Percentiles rank a stretch among this genome's conserved stretches.
Conservation (phyloP, 2,329 filamentous ascomycete species). For the Penicillium sp. region DNA sequence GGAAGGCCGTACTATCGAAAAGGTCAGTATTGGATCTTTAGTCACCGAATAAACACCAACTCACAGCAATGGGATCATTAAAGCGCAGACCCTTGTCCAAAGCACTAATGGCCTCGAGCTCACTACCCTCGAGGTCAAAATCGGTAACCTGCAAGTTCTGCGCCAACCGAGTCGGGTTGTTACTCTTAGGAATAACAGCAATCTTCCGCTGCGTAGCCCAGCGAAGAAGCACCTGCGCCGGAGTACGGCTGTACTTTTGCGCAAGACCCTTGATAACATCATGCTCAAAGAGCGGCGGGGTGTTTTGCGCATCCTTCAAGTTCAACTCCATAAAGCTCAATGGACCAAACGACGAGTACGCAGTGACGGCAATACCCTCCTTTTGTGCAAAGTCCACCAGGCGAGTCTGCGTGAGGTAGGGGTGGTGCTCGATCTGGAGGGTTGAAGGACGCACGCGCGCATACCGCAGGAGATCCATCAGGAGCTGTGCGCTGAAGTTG, state of each 20-base stretch:
- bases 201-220: constrained; percentile 82
- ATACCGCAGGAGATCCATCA: constrained; percentile 76
- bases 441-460: constrained; percentile 69
- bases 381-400: constrained; percentile 65
- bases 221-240: constrained; percentile 76
- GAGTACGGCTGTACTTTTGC: constrained; percentile 64
- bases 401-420: constrained; percentile 72
- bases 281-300: constrained; percentile 68
- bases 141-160: constrained; percentile 55
- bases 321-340: constrained; percentile 73
- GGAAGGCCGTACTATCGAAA: constrained; percentile 45
- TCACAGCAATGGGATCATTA: constrained; percentile 69
- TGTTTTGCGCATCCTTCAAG: constrained; percentile 62
- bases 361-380: constrained; percentile 70
- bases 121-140: constrained; percentile 62
- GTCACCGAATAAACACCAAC: constrained; percentile 28
- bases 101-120: constrained; percentile 62
- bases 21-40: constrained; percentile 8
- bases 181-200: constrained; percentile 78
- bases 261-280: constrained; percentile 61
- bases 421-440: constrained; percentile 87
- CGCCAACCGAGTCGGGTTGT: constrained; percentile 44
- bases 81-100: constrained; percentile 67
- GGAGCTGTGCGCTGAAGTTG: constrained; percentile 74
- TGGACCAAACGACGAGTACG: constrained; percentile 80